phyloP scores from a whole-genome alignment of 768 basidiomycete species.

The Rhizopogon vulgaris region DNA sequence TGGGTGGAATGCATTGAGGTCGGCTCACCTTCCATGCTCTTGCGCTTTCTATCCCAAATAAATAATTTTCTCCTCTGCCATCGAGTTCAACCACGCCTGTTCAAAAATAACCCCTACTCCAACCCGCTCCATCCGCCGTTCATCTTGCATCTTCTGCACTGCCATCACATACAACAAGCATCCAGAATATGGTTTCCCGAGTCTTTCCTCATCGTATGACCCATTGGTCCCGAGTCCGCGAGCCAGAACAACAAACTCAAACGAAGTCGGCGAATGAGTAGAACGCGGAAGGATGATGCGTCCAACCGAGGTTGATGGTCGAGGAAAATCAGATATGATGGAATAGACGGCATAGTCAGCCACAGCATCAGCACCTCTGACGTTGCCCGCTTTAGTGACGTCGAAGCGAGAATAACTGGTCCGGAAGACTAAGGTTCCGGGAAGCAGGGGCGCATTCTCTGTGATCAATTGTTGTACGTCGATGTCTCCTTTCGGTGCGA shows the following conservation, averaged over 20 bases:
- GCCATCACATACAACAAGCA: conserved; percentile 5
- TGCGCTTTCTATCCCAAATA: too few species aligned
- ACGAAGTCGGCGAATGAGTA: conserved; percentile 1
- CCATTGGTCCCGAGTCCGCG: neutral
- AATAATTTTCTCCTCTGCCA: too few species aligned
- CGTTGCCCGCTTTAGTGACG: conserved; percentile 2
- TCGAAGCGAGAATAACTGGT: conserved; percentile 1
- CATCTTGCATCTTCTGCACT: neutral
- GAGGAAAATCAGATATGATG: neutral
- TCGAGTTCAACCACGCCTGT: conserved; percentile 8
- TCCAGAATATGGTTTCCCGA: conserved; percentile 9
- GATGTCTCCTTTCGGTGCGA: neutral
- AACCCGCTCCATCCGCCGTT: conserved; percentile 10
- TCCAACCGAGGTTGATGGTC: neutral
- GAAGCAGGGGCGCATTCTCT: too few species aligned
- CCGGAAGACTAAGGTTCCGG: too few species aligned
- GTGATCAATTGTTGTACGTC: too few species aligned
- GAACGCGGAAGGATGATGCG: conserved; percentile 11
- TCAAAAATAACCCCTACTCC: conserved; percentile 14
- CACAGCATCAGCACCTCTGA: neutral
- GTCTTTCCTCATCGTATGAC: conserved; percentile 8
- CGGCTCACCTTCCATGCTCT: too few species aligned
- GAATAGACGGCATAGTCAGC: neutral
- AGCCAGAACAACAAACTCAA: too few species aligned
- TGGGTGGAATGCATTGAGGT: too few species aligned